Conservation (phyloP, 768 basidiomycete species). For the Xerocomellus amylosporus region DNA sequence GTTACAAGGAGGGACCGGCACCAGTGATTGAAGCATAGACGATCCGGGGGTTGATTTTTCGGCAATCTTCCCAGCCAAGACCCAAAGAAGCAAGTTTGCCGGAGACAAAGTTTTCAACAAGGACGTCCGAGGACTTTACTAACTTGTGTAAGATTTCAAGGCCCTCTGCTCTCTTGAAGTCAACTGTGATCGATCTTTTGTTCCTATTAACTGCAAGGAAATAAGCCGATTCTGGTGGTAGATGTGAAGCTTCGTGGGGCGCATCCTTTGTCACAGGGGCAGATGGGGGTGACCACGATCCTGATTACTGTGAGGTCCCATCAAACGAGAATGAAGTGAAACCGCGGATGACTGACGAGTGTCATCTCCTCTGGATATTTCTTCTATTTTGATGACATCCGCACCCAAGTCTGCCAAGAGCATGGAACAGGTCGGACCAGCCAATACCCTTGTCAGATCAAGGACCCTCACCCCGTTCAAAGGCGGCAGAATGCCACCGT, state of each 20-base stretch:
- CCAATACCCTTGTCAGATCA: constrained; percentile 86
- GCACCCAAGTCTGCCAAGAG: constrained; percentile 90
- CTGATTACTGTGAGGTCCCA: constrained; percentile 33
- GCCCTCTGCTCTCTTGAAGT: constrained; percentile 80
- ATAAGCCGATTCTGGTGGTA: constrained; percentile 90
- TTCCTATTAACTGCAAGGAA: constrained; percentile 88
- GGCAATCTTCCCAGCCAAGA: constrained; percentile 81
- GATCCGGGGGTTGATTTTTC: constrained; percentile 69
- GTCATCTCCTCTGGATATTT: constrained; percentile 79
- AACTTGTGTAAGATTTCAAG: constrained; percentile 71
- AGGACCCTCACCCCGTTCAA: constrained; percentile 78
- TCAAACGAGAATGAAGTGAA: constrained; percentile 10
- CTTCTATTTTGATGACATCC: constrained; percentile 92
- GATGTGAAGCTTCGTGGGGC: constrained; percentile 53
- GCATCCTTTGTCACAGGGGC: constrained; percentile 48
- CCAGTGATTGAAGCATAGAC: constrained; percentile 91
- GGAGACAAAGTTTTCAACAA: constrained; percentile 86
- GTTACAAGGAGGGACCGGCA: constrained; percentile 30
- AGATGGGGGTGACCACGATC: constrained; percentile 64
- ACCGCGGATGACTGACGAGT: constrained; percentile 54
- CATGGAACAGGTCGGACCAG: constrained; percentile 93
- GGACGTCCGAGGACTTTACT: constrained; percentile 71
- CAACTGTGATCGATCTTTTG: constrained; percentile 85
- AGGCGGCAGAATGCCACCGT: constrained; percentile 67
- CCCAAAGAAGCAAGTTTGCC: constrained; percentile 86